phyloP scores from a whole-genome alignment of 176 grass and related monocot species.

The Oryza brachyantha region DNA sequence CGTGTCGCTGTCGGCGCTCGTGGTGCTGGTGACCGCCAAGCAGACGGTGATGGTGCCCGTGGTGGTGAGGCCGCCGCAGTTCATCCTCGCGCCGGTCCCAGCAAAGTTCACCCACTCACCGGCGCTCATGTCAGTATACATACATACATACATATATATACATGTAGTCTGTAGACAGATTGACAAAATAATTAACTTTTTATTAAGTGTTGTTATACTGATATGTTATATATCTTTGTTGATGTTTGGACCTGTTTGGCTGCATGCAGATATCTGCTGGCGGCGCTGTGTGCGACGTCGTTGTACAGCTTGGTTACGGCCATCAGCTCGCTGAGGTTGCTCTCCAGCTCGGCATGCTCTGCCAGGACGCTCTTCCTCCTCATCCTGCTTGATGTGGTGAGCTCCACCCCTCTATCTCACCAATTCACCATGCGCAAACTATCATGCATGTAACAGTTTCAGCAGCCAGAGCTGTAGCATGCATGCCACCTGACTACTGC shows the following conservation, averaged over 20 bases:
- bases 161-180: too few relatives aligned
- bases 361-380: conserved; percentile 45
- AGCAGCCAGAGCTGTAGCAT: too few relatives aligned
- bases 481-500: too few relatives aligned
- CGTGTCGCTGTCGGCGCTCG: conserved; percentile 35
- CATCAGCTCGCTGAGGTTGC: conserved; percentile 18
- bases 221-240: too few relatives aligned
- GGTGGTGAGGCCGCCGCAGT: not conserved
- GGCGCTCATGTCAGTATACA: conserved; percentile 51
- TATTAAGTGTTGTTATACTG: too few relatives aligned
- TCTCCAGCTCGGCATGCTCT: conserved; percentile 8
- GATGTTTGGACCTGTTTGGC: too few relatives aligned
- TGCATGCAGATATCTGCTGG: conserved; percentile 63
- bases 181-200: too few relatives aligned
- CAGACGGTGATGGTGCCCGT: conserved; percentile 30
- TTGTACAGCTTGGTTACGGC: conserved; percentile 64
- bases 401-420: not conserved
- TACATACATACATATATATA: too few relatives aligned
- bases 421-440: not conserved
- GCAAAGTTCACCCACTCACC: conserved; percentile 79
- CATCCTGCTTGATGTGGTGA: conserved; percentile 59
- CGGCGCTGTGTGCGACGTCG: conserved; percentile 44
- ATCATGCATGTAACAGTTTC: too few relatives aligned
- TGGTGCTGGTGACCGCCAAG: conserved; percentile 68
- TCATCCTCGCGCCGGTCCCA: not conserved